Percentiles rank a stretch among this genome's conserved stretches.
Evolutionary conservation across 1,139 yeast species (phyloP).

Genomic region (Saccharomycopsis crataegensis): DNA sequence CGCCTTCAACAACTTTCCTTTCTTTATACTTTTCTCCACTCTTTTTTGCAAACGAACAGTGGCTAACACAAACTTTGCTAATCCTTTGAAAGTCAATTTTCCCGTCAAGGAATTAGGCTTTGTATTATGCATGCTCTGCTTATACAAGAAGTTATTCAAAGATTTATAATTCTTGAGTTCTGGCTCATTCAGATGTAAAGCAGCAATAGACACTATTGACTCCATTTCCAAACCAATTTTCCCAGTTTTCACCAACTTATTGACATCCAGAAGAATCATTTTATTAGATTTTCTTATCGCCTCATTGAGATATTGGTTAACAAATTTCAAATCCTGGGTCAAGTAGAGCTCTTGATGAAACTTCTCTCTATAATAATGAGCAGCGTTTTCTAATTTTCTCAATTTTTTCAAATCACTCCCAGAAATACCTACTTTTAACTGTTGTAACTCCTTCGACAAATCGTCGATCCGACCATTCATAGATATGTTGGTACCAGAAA

Average conservation of each 20-base stretch:
- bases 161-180: no score
- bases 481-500: neutral
- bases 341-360: conserved; percentile 23
- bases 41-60: conserved; percentile 43
- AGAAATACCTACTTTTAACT: conserved; percentile 11
- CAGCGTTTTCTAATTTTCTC: conserved; percentile 21
- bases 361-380: conserved; percentile 25
- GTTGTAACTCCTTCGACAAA: conserved; percentile 13
- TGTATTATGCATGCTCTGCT: neutral
- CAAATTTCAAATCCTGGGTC: conserved; percentile 44
- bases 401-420: conserved; percentile 18
- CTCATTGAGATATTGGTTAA: conserved; percentile 42
- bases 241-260: conserved; percentile 40
- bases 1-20: conserved; percentile 27
- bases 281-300: conserved; percentile 30
- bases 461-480: conserved; percentile 4
- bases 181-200: neutral
- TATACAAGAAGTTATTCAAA: no score
- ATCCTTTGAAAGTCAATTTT: conserved; percentile 31
- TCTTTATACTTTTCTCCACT: conserved; percentile 21
- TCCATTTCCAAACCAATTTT: conserved; percentile 13
- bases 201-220: neutral
- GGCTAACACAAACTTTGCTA: conserved; percentile 52
- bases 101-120: conserved; percentile 2
- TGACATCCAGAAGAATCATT: conserved; percentile 29